Evolutionary conservation across 2,329 filamentous ascomycete species (phyloP), one percentile per base, ranked within the genome.

Genomic region (Fusarium sp.): DNA sequence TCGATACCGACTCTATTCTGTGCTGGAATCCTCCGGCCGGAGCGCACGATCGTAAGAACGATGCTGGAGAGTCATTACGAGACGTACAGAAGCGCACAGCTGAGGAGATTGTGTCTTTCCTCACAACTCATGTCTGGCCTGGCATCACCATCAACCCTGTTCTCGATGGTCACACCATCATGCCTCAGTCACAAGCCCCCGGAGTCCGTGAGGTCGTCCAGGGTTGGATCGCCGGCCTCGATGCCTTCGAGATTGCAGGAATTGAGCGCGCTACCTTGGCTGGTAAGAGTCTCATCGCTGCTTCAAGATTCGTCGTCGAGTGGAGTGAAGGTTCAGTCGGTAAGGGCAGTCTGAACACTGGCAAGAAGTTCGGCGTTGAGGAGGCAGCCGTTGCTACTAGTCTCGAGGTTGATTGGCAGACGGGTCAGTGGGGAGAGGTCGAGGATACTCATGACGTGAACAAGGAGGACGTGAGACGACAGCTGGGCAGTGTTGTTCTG

Each of bases 401-500:
- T 75, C 79, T 97, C 44, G 96, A 99, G 83, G 93, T 97, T 18
- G 86, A 89, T 70, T 98, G 94, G 91, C 96, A 99, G 86, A 97
- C 91, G 2, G 84, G 88, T 29, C 90, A 92, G 81, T 98, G 96
- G 95, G 96, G 96, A 11, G 95, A 97, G 84, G 96, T 99, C 1
- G 96, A 99, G 80, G 95, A 99, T 81, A 97, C 95, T 29, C 96
- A 99, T 81, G 96, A 99, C 84, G 96, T 99, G 2, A 92, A 97
- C 76, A 92, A 91, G 80, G 95, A 97, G 81, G 96, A 99, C 80
- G 74, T 98, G 71, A 88, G 89, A 77, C 87, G 95, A 76, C 96
- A 98, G 82, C 83, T 98, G 64, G 96, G 95, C 16, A 97, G 94
- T 78, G 92, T 94, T 14, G 86, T 97, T 18, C 78, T 98, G 76